These are phyloP conservation scores for Xylaria scruposa DNA, from an alignment of 495 filamentous ascomycete species.

Conservation along the genomic window DNA sequence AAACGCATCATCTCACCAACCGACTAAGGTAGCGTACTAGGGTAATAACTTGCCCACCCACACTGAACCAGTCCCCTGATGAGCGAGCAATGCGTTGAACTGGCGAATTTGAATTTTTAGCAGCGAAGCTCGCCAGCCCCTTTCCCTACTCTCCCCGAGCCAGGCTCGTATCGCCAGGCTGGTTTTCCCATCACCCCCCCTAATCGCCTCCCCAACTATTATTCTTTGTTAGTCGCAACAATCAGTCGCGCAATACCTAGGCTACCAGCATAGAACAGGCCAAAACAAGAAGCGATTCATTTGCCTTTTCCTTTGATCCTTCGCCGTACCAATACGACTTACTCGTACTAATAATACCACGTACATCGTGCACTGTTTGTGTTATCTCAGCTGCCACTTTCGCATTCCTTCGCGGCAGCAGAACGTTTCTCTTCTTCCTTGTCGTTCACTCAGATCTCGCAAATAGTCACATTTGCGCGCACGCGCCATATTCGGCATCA, in stretches of 20 bases:
- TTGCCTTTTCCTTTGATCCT: constrained; percentile 8
- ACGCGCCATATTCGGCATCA: constrained; percentile 20
- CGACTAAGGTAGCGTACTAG: constrained; percentile 12
- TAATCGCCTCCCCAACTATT: constrained; percentile 6
- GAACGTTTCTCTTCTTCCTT: constrained; percentile 20
- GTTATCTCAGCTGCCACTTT: constrained; percentile 17
- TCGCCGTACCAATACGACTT: constrained; percentile 1
- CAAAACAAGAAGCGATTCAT: constrained; percentile 24
- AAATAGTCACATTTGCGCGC: constrained; percentile 12
- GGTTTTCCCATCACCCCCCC: constrained; percentile 5
- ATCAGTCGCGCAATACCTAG: constrained; percentile 22
- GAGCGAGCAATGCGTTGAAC: constrained; percentile 3
- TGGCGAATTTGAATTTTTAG: constrained; percentile 18
- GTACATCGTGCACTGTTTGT: constrained; percentile 22
- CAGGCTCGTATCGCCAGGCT: constrained; percentile 12
- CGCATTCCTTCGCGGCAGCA: constrained; percentile 25
- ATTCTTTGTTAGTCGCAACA: constrained; percentile 25
- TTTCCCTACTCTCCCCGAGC: constrained; percentile 25
- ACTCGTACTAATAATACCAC: constrained; percentile 24
- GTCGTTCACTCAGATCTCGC: constrained; percentile 17
- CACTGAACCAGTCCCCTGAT: constrained; percentile 11
- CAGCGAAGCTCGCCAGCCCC: constrained; percentile 16
- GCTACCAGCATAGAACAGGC: constrained; percentile 7
- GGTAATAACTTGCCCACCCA: constrained; percentile 15
- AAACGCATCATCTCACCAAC: constrained; percentile 27